Base-by-base conservation (phyloP, 345 rosid genomes). In the Eutrema yunnanense region DNA sequence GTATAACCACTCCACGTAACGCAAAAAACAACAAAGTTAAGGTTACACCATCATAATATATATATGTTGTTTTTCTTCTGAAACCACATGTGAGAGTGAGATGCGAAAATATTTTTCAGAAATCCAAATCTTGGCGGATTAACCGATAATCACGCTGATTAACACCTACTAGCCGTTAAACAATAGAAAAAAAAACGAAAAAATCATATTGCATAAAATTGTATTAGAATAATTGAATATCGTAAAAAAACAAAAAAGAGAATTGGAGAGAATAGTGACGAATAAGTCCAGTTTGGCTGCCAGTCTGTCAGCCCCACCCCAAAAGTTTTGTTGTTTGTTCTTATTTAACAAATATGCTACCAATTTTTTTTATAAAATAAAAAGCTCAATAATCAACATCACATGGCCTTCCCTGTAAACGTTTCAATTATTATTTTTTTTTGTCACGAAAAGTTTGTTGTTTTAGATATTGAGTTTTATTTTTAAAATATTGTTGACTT, bases 241-340 rank as follows among this genome's bases (percentile, higher is more conserved):
- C 3, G 29, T 43, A 54, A n/a, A 54, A 46, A 9, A 6, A 9
- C n/a, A n/a, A 62, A 29, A 16, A 14, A 19, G 36, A 53, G 34
- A 6, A 11, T 3, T 6, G 16, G 52, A 36, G 57, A 44, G 26
- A 73, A 41, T 62, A 55, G 36, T 32, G 67, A 59, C 73, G 26
- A 27, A 75, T 52, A 8, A 54, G 50, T 75, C 78, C 80, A 76
- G 66, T 63, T 76, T 63, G 72, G 71, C 72, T 70, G 71, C 71
- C 80, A 76, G 65, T 6, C 73, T 69, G 75, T 48, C 62, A n/a
- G n/a, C 55, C 73, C 64, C 73, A 67, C 78, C 71, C 52, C 57
- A 36, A 68, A 42, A 57, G 10, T 27, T 59, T 30, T 3, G 26
- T 5, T 7, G 6, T 59, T 37, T 6, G 4, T 10, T 38, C 42